Percentiles rank a stretch among this genome's conserved stretches.
Conservation (phyloP, 1,284 basidiomycete genomes). For the Acaromyces ingoldii region DNA sequence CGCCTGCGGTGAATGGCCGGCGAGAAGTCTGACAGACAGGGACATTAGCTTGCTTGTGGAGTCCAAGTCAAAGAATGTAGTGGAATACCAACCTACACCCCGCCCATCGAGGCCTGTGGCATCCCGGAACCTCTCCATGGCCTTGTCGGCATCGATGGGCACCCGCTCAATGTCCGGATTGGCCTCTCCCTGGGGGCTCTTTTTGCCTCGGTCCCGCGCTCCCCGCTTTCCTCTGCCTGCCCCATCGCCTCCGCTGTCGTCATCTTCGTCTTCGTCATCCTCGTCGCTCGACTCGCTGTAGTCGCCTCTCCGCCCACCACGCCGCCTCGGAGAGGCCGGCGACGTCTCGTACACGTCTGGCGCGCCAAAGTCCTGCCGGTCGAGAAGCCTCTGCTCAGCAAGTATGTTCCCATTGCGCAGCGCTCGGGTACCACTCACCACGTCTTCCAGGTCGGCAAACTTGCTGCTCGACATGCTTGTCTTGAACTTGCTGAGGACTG, state of each 20-base stretch:
- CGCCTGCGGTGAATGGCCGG: background rate
- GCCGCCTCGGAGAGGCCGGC: background rate
- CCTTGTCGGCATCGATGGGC: conserved; percentile 6
- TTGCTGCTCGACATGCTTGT: conserved; percentile 3
- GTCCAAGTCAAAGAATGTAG: background rate
- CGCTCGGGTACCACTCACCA: background rate
- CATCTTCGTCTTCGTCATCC: background rate
- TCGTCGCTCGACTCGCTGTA: background rate
- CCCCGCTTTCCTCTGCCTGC: background rate
- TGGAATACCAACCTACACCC: background rate
- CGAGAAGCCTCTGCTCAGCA: background rate
- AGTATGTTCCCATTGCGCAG: background rate
- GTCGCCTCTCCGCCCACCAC: background rate
- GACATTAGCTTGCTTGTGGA: background rate
- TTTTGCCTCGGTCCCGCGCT: background rate
- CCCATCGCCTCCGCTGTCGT: background rate
- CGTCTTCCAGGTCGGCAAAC: conserved; percentile 2
- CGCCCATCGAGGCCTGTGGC: conserved; percentile 8
- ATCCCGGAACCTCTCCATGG: conserved; percentile 4
- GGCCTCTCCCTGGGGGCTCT: background rate
- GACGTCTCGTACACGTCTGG: conserved; percentile 13
- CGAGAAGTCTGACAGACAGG: conserved; percentile 1
- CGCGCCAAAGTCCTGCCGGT: background rate
- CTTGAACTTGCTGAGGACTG: no score
- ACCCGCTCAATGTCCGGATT: conserved; percentile 4